phyloP scores from a whole-genome alignment of 257 asterid species.

The Nicotiana sylvestris region DNA sequence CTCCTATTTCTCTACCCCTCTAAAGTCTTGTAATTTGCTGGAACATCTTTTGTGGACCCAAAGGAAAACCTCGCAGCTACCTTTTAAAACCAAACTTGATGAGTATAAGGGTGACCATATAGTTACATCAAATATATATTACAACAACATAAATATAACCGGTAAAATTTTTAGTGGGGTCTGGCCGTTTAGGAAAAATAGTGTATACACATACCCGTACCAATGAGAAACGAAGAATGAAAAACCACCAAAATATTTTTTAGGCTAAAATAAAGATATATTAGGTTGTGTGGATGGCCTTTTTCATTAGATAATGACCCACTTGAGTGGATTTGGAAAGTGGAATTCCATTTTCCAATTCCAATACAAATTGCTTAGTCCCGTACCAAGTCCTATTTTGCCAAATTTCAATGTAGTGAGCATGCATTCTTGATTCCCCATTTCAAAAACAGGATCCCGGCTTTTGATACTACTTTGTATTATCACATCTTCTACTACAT shows the following conservation, averaged over 20 bases:
- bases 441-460: slow-evolving; percentile 1
- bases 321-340: background rate
- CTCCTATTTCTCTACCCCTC: background rate
- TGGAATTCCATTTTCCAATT: slow-evolving; percentile 12
- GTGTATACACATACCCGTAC: too few species aligned
- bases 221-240: too few species aligned
- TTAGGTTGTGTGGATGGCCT: slow-evolving; percentile 19
- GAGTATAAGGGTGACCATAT: slow-evolving; percentile 12
- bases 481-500: slow-evolving; percentile 14
- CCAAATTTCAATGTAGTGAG: slow-evolving; percentile 10
- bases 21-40: slow-evolving; percentile 19
- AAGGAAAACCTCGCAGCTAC: background rate
- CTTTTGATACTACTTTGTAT: slow-evolving; percentile 13
- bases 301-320: slow-evolving; percentile 2
- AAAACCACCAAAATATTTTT: background rate
- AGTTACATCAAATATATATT: background rate
- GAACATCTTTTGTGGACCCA: slow-evolving; percentile 19
- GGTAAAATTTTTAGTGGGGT: too few species aligned
- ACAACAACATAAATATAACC: too few species aligned
- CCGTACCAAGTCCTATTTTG: slow-evolving; percentile 6
- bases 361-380: slow-evolving; percentile 10
- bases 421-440: slow-evolving; percentile 16
- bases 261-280: background rate
- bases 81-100: background rate
- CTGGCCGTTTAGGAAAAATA: too few species aligned